Base-by-base conservation (phyloP, 768 basidiomycete species). In the Asterophora parasitica region DNA sequence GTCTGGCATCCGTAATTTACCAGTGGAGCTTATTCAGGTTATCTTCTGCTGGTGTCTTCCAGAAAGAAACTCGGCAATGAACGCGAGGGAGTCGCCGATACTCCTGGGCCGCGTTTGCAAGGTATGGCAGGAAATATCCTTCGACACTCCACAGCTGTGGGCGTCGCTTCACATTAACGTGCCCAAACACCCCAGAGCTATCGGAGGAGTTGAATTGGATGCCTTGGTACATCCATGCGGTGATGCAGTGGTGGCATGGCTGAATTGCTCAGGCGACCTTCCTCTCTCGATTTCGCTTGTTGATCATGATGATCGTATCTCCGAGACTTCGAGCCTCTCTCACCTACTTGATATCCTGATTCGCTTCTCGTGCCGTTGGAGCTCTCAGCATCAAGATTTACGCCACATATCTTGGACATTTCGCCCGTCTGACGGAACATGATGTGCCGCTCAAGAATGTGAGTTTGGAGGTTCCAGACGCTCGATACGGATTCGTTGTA, bases 201-300 rank as follows among this genome's bases (percentile, higher is more conserved):
- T n/a, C n/a, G n/a, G n/a, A n/a, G n/a, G n/a, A n/a, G n/a, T n/a
- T n/a, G n/a, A n/a, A n/a, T n/a, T n/a, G n/a, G n/a, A 40, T 32
- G 35, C 13, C 13, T 16, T 16, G 4, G 36, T 33, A 32, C 44
- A 27, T 8, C 37, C n/a, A 19, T 27, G 17, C 13, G 36, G 4
- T 27, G 44, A 38, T 4, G 49, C 31, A 3, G 39, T 46, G 7
- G 13, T 13, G n/a, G 33, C 44, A 3, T 50, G 49, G 49, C 27
- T 50, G 13, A 16, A 27, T 15, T 38, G 28, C 17, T 50, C 49
- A 7, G 49, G 38, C 16, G 3, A 17, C 3, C 20, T 40, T 23
- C 49, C 38, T 31, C 44, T 45, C 9, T 50, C 49, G 7, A 33
- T 50, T 30, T 50, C 49, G 6, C 19, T 44, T 19, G 32, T 23